Evolutionary conservation across 176 grass and related monocot species (phyloP).

Genomic region (Carex parvula): DNA sequence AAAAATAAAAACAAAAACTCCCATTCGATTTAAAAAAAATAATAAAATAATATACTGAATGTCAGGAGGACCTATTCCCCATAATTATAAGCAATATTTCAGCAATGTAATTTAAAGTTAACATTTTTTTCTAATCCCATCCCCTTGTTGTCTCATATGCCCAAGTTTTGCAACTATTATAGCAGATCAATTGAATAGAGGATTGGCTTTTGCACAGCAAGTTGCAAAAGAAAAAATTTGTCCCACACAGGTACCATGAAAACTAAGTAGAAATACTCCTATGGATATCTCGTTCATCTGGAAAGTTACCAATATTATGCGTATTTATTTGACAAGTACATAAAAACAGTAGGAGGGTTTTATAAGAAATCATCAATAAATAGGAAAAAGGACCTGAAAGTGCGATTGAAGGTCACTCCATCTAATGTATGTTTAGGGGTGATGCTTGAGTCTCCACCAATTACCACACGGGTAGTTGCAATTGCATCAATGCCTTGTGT

Average conservation of each 20-base stretch:
- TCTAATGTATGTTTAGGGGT: conserved; percentile 39
- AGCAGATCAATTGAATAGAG: neutral
- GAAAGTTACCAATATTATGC: neutral
- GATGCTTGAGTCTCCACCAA: conserved; percentile 40
- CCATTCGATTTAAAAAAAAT: neutral
- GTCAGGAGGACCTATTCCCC: neutral
- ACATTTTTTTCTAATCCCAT: neutral
- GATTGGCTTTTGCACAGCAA: neutral
- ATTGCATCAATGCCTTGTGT: conserved; percentile 98
- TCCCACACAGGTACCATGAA: neutral
- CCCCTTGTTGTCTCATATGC: neutral
- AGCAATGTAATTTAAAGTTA: neutral
- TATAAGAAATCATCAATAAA: neutral
- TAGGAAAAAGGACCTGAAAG: conserved; percentile 54
- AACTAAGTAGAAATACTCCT: neutral
- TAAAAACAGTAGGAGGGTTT: neutral
- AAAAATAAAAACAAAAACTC: neutral
- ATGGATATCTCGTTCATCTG: conserved; percentile 55
- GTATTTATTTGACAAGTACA: neutral
- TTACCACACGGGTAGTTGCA: conserved; percentile 72
- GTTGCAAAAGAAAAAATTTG: neutral
- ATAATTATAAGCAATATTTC: neutral
- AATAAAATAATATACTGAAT: neutral
- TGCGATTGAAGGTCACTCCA: conserved; percentile 39
- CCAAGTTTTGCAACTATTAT: neutral